Base-by-base conservation (phyloP, 176 grass and related monocot species). In the Cenchrus americanus region DNA sequence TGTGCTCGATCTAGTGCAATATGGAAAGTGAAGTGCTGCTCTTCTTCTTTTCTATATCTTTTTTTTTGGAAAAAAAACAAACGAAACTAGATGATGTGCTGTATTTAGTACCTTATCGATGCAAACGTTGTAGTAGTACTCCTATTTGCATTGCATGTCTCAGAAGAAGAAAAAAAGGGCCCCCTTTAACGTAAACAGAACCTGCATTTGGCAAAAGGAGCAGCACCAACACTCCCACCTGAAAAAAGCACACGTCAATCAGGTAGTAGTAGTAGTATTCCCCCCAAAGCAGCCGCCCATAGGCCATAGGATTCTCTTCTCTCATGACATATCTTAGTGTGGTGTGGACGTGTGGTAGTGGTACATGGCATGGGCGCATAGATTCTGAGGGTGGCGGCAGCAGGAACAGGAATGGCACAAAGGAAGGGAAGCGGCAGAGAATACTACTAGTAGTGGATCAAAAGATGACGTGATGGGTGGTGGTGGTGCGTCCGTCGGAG, bases 381-480 rank as follows among this genome's bases (percentile, higher is more conserved):
- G 46, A 74, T 86, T 77, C 79, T 48, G 47, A 34, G 22, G 48
- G 47, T 57, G 30, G 77, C 27, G 57, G 62, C 48, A 58, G 43
- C 10, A 59, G 6, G 76, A 72, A 54, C 10, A 59, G 6, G 76
- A 72, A 54, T 27, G 84, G 52, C 69, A 60, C 61, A 37, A 72
- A 63, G 71, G 40, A 43, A n/a, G n/a, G 9, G 8, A 14, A 50
- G 34, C 34, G 0, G 1, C 57, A 41, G 26, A 71, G 55, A 37
- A 37, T 37, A 37, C n/a, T n/a, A n/a, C n/a, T n/a, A n/a, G n/a
- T n/a, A n/a, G n/a, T n/a, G n/a, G 34, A 74, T 44, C n/a, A 88
- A 88, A 85, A 85, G 69, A 85, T 32, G 82, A 84, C 75, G 82
- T 44, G 86, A 88, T 18, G 47, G 55, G 70, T 26, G 34, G 34